Base-by-base conservation (phyloP, 192 early-diverging fungal genomes). In the Piromyces sp. region DNA sequence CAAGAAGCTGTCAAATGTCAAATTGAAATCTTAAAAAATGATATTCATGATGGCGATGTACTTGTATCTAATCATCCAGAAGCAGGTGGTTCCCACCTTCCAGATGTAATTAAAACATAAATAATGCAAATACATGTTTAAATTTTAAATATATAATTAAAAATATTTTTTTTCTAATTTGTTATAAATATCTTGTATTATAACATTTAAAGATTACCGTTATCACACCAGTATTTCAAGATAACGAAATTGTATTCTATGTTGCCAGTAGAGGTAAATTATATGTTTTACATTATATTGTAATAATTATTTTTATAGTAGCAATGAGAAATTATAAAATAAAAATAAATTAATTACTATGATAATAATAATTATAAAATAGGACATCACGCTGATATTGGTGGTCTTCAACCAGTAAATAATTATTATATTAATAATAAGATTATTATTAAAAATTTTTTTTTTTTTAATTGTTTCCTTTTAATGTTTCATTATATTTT, bases 61-160 rank as follows among this genome's bases (percentile, higher is more conserved):
- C 85, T 98, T 37, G 84, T 99, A 88, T 95, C 95, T 12, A 99
- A 99, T 85, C 97, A 99, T 85, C 97, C 97, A 22, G 88, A 92
- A 17, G 96, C 95, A 7, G 97, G 97, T 78, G 97, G 97, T 33
- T 95, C 94, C 28, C 96, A 98, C 86, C 87, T 98, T 68, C 96
- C 96, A 29, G 86, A 87, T 86, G 11, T 42, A 31, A 17, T n/a
- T n/a, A n/a, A n/a, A n/a, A n/a, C n/a, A n/a, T n/a, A n/a, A n/a
- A n/a, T n/a, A n/a, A n/a, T n/a, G n/a, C n/a, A n/a, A n/a, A n/a
- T n/a, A n/a, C n/a, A n/a, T n/a, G n/a, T n/a, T n/a, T n/a, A n/a
- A n/a, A n/a, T n/a, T n/a, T n/a, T n/a, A n/a, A n/a, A n/a, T n/a
- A n/a, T n/a, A n/a, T n/a, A n/a, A n/a, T n/a, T n/a, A n/a, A n/a